Evolutionary conservation across 768 basidiomycete species (phyloP), one percentile per base, ranked within the genome.

Genomic region (Daedaleopsis nitida): DNA sequence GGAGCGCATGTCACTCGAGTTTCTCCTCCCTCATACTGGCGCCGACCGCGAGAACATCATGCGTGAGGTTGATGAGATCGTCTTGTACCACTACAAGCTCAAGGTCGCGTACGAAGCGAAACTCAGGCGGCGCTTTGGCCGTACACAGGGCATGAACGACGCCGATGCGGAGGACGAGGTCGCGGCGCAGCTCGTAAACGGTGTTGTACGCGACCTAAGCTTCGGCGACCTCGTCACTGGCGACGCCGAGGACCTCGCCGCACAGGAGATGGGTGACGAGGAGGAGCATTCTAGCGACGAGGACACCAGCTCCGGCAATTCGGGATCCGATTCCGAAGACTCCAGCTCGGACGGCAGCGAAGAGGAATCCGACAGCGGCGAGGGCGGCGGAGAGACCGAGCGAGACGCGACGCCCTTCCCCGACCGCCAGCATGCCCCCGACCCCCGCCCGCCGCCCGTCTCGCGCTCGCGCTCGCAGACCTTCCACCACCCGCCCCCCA

Each of bases 101-200:
- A 99, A 99, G 78, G 80, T 98, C 27, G 81, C 92, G 11, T 90
- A 97, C 70, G 97, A 99, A 75, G 89, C 88, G 69, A 96, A 92
- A 76, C 80, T 98, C 50, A 83, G 94, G n/a, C 81, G 89, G 49
- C 82, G 95, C 42, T 95, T 99, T 73, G 85, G 86, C 45, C 83
- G 84, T 57, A 81, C 78, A 19, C 81, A 72, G 32, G 73, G 75
- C 57, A 74, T 75, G 70, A 74, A 74, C 54, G 86, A 84, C 48
- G 84, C 82, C 1, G 86, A 87, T 62, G 86, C 83, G 1, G 90
- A 92, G 69, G 93, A 97, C 64, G 91, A 94, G 69, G 89, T 89
- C n/a, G 83, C 90, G 5, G 86, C 85, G 62, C 86, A 82, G 16
- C 79, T 98, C 42, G 86, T 98, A 49, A 84, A 92, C 63, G 85